Evolutionary conservation across 805 yeast species (phyloP), one percentile per base, ranked within the genome.

Genomic region (Komagataella mondaviorum): DNA sequence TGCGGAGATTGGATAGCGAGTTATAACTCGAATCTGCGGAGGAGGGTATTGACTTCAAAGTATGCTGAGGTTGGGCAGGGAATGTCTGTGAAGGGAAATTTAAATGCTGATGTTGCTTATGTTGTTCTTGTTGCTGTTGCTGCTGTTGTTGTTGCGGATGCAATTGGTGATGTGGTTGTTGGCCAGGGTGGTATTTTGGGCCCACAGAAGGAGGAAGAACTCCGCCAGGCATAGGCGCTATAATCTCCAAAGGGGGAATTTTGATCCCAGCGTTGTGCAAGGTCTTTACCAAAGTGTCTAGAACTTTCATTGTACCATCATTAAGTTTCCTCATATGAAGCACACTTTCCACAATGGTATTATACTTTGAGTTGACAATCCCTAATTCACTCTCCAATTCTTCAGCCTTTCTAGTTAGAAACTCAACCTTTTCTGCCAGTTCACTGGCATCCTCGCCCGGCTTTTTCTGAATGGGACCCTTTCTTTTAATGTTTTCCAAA

Each of bases 401-500:
- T 44, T 68, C 69, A 24, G 71, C 70, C 24, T 67, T 64, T 54
- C 54, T 65, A 8, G 57, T 59, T 45, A 67, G 53, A 1, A 53
- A 54, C 44, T 56, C 55, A 43, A 64, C 60, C 46, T 63, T 66
- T 18, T 55, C 57, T 30, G 62, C 63, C 39, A 68, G 52, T 47
- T 62, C 62, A 12, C 58, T 49, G 24, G 55, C 55, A 22, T 55
- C 58, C 18, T 51, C 57, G 10, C 51, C 45, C 8, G 59, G 58
- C 59, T 78, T 76, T 56, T 77, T 80, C 51, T 73, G 71, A 14
- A 71, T 68, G 4, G 93, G 85, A 0, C 83, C 83, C 63, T 90
- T 90, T 48, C 97, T 70, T 60, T 87, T 88, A 62, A 93, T 93
- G 56, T 86, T 85, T 49, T 90, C 96, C 44, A 95, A 72, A 8